Evolutionary conservation across 805 yeast species (phyloP).

Genomic region (Saturnispora serradocipensis): DNA sequence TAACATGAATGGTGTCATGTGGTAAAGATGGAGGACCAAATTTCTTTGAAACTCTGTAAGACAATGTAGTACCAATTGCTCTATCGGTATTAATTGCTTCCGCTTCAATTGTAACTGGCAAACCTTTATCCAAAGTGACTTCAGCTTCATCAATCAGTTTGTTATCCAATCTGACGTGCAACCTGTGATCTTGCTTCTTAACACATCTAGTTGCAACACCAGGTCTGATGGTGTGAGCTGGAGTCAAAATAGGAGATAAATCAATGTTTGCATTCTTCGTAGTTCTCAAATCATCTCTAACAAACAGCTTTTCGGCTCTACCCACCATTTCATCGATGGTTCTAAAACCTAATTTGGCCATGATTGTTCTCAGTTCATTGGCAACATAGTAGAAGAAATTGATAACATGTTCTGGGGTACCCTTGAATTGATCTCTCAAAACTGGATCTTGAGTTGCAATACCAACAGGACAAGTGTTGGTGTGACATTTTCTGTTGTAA

Average conservation of each 20-base stretch:
- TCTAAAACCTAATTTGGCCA: slow-evolving; percentile 94
- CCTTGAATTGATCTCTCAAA: slow-evolving; percentile 81
- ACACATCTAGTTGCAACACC: slow-evolving; percentile 92
- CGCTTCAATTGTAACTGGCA: slow-evolving; percentile 90
- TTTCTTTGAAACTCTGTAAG: slow-evolving; percentile 85
- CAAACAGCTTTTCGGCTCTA: slow-evolving; percentile 81
- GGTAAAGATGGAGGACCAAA: slow-evolving; percentile 94
- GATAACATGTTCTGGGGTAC: slow-evolving; percentile 97
- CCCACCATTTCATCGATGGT: slow-evolving; percentile 98
- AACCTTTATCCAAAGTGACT: slow-evolving; percentile 88
- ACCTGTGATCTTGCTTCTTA: slow-evolving; percentile 87
- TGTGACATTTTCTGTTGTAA: slow-evolving; percentile 91
- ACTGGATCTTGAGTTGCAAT: slow-evolving; percentile 98
- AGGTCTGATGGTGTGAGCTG: slow-evolving; percentile 93
- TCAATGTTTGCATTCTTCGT: slow-evolving; percentile 89
- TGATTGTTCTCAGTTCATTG: slow-evolving; percentile 80
- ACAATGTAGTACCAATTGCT: slow-evolving; percentile 88
- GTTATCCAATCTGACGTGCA: slow-evolving; percentile 90
- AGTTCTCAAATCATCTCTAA: slow-evolving; percentile 76
- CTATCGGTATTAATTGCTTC: slow-evolving; percentile 94
- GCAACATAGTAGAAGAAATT: slow-evolving; percentile 94
- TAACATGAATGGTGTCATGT: slow-evolving; percentile 91
- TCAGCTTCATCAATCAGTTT: slow-evolving; percentile 95
- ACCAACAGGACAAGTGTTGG: slow-evolving; percentile 95
- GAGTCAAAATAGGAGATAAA: slow-evolving; percentile 87